Conservation (phyloP, 2,329 filamentous ascomycete species). For the Exophiala sideris region DNA sequence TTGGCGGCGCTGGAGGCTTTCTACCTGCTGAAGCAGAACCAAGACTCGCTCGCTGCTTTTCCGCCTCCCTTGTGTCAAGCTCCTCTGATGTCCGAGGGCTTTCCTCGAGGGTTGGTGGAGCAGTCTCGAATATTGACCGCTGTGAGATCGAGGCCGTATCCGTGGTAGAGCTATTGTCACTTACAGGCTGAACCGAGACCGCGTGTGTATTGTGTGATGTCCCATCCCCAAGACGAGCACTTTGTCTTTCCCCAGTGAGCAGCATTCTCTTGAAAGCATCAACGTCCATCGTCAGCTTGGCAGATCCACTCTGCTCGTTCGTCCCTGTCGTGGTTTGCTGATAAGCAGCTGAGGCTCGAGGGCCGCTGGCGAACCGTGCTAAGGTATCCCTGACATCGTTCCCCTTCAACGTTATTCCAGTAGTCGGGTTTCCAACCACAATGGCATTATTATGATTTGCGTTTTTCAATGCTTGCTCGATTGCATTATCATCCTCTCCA, state of each 20-base stretch:
- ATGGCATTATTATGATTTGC: slow-evolving; percentile 27
- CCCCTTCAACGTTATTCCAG: not conserved
- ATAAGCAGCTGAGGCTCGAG: slow-evolving; percentile 6
- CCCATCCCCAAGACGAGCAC: slow-evolving; percentile 27
- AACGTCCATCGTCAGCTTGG: slow-evolving; percentile 61
- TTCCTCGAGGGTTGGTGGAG: slow-evolving; percentile 44
- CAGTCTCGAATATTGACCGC: slow-evolving; percentile 57
- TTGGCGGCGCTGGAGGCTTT: slow-evolving; percentile 69
- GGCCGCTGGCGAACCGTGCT: slow-evolving; percentile 24
- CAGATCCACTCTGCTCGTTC: slow-evolving; percentile 21
- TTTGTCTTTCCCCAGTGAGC: slow-evolving; percentile 64
- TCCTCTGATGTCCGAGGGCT: slow-evolving; percentile 60
- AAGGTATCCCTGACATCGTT: slow-evolving; percentile 26
- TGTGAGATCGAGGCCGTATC: slow-evolving; percentile 59
- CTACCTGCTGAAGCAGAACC: slow-evolving; percentile 45
- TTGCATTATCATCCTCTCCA: slow-evolving; percentile 31
- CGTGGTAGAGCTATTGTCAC: slow-evolving; percentile 51
- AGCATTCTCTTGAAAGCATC: slow-evolving; percentile 73
- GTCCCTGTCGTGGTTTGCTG: not conserved
- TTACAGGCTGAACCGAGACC: slow-evolving; percentile 29
- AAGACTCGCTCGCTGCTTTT: slow-evolving; percentile 43
- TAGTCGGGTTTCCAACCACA: slow-evolving; percentile 8
- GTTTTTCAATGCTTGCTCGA: slow-evolving; percentile 29
- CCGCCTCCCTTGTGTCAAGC: slow-evolving; percentile 52
- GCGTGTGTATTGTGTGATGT: slow-evolving; percentile 21